Conservation (phyloP, 768 basidiomycete genomes). For the Leccinum aurantiacum region DNA sequence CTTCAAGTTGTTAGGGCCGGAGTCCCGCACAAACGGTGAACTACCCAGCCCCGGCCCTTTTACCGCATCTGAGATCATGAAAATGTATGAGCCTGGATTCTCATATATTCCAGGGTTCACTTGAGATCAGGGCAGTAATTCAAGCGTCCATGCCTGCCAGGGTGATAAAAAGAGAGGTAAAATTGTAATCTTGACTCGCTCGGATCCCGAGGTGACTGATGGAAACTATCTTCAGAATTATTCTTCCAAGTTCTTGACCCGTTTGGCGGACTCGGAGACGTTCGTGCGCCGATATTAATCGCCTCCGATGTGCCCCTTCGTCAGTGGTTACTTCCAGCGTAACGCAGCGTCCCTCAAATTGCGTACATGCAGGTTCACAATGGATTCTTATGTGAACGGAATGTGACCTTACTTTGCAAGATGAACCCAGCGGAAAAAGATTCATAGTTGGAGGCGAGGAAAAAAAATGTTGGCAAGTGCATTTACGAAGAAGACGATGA, state of each 20-base stretch:
- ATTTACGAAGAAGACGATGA: background rate
- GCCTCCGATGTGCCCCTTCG: background rate
- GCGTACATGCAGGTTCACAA: background rate
- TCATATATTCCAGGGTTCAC: background rate
- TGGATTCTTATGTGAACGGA: no score
- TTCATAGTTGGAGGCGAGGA: background rate
- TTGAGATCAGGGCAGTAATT: background rate
- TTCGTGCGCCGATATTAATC: no score
- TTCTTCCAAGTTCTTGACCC: no score
- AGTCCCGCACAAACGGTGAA: background rate
- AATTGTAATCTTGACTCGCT: background rate
- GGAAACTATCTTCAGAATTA: background rate
- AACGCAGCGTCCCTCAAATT: background rate
- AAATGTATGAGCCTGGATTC: background rate
- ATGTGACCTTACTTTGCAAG: background rate
- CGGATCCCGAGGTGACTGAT: background rate
- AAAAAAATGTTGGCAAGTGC: background rate
- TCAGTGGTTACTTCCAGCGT: background rate
- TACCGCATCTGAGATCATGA: constrained; percentile 3
- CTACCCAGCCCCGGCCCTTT: background rate
- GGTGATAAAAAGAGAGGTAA: background rate
- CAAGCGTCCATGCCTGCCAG: background rate
- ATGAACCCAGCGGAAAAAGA: background rate
- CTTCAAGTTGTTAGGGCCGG: background rate
- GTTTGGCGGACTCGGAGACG: no score